These are phyloP conservation scores for Malus hybrid DNA, from an alignment of 331 rosid species.

Conservation along the genomic window DNA sequence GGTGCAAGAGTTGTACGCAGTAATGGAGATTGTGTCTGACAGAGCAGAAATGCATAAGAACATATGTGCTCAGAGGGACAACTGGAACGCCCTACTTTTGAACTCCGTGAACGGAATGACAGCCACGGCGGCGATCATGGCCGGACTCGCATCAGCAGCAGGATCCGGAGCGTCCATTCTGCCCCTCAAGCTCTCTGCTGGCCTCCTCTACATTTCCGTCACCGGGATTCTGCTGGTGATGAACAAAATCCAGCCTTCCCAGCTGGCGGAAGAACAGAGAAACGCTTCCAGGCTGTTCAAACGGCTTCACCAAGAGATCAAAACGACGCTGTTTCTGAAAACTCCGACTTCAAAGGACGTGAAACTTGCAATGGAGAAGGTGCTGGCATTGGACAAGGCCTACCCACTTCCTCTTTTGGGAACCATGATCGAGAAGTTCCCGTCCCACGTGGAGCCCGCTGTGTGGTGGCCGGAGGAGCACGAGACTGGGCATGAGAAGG, in stretches of 20 bases:
- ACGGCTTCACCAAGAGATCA: constrained; percentile 49
- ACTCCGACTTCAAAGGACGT: constrained; percentile 27
- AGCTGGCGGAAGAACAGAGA: constrained; percentile 58
- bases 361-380: constrained; percentile 34
- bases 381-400: constrained; percentile 62
- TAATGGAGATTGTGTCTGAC: constrained; percentile 56
- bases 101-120: constrained; percentile 39
- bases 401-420: constrained; percentile 76
- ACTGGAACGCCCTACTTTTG: constrained; percentile 35
- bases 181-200: constrained; percentile 35
- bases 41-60: constrained; percentile 70
- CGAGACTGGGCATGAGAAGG: neutral
- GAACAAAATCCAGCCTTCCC: constrained; percentile 54
- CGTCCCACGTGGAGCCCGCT: constrained; percentile 48
- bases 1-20: constrained; percentile 30
- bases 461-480: constrained; percentile 71
- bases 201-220: constrained; percentile 36
- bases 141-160: constrained; percentile 21
- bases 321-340: constrained; percentile 29
- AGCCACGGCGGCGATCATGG: constrained; percentile 37
- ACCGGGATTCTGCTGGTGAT: constrained; percentile 47
- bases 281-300: constrained; percentile 60
- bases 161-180: constrained; percentile 14
- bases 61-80: constrained; percentile 44
- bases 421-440: constrained; percentile 69